A percentile compares a stretch with the other conserved stretches of the same genome.
These are phyloP conservation scores for Aspergillus sclerotialis DNA, from an alignment of 2,329 filamentous ascomycete genomes.

Conservation along the genomic window DNA sequence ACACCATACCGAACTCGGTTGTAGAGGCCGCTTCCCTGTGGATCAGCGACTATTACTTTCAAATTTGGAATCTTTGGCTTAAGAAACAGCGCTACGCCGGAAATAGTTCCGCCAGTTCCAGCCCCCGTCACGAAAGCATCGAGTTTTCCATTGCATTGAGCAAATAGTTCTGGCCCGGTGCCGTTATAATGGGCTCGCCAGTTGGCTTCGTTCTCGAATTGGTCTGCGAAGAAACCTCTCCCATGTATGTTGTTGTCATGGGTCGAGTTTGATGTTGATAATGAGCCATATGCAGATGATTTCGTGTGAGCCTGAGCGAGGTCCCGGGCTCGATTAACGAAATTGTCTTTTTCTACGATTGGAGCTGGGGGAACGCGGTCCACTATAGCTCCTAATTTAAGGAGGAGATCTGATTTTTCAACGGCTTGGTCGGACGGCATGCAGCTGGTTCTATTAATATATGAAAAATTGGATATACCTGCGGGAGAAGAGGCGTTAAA, in stretches of 20 bases:
- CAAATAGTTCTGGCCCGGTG: conserved; percentile 84
- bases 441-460: conserved; percentile 45
- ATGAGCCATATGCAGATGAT: conserved; percentile 12
- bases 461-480: conserved; percentile 2
- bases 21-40: conserved; percentile 86
- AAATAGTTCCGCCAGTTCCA: conserved; percentile 88
- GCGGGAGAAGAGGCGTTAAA: background rate
- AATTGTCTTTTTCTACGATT: conserved; percentile 89
- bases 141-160: conserved; percentile 65
- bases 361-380: conserved; percentile 85
- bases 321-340: conserved; percentile 80
- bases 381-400: conserved; percentile 85
- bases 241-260: conserved; percentile 47
- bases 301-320: conserved; percentile 68
- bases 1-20: conserved; percentile 90
- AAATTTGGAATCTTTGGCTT: conserved; percentile 63
- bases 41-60: conserved; percentile 79
- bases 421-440: conserved; percentile 88
- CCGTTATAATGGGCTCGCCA: conserved; percentile 73
- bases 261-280: conserved; percentile 12
- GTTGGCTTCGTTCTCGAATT: conserved; percentile 90
- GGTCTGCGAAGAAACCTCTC: conserved; percentile 86
- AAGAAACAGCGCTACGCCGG: conserved; percentile 74
- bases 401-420: conserved; percentile 84
- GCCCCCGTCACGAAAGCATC: conserved; percentile 91